Percentiles rank a stretch among this genome's conserved stretches.
Conservation (phyloP, 495 filamentous ascomycete species). For the Daldinia vernicosa region DNA sequence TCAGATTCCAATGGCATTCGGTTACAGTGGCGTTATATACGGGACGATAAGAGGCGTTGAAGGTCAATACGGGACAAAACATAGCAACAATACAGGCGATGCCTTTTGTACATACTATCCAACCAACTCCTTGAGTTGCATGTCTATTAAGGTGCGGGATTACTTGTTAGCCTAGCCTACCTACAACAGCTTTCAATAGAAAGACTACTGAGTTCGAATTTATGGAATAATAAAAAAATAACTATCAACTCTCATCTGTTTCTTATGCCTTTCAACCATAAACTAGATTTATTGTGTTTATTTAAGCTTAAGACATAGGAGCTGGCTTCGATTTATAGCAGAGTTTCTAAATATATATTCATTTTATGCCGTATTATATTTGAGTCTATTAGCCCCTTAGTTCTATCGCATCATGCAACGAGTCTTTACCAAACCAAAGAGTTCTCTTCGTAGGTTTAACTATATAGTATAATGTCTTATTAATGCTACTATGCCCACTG, state of each 20-base stretch:
- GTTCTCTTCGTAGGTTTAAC: background rate
- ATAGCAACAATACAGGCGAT: conserved; percentile 10
- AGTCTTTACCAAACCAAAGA: background rate
- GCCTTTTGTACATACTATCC: conserved; percentile 30
- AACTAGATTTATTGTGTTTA: background rate
- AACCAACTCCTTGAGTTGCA: background rate
- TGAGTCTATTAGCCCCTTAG: background rate
- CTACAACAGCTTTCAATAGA: background rate
- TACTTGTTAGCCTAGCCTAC: background rate
- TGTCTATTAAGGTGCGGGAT: background rate
- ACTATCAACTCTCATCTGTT: background rate
- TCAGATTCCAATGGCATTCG: conserved; percentile 26
- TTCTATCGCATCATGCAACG: background rate
- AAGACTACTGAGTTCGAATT: background rate
- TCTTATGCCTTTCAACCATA: background rate
- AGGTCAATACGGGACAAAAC: conserved; percentile 1
- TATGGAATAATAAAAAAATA: background rate
- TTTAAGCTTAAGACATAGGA: background rate
- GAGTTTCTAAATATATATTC: no score
- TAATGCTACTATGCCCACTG: no score
- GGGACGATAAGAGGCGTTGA: conserved; percentile 34
- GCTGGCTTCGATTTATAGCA: no score
- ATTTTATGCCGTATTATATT: no score
- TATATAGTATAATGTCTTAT: background rate
- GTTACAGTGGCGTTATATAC: conserved; percentile 21